Evolutionary conservation across 2,329 filamentous ascomycete genomes (phyloP), one percentile per base, ranked within the genome.

Genomic region (Fonsecaea monophora): DNA sequence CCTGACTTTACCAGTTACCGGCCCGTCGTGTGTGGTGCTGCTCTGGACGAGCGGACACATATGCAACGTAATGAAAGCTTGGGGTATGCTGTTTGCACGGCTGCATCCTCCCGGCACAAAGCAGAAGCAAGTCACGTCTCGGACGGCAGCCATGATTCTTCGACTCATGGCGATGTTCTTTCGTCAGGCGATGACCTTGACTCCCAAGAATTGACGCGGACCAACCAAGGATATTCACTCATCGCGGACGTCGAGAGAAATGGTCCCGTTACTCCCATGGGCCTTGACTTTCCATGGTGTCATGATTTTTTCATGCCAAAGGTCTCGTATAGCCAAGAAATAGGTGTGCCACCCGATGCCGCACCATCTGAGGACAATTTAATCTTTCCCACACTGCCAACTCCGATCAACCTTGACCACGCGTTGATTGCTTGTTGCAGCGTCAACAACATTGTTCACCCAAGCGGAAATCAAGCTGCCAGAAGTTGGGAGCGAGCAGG

Each of bases 1-100:
- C 60, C 65, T 10, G 65, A 63, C 50, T 67, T 64, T 42, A 59
- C 50, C 13, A 67, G 55, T 13, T 64, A 60, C 25, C 65, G 53
- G 8, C 34, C 59, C 10, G 7, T 53, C 8, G 10, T 32, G 18
- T 6, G 13, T 12, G 10, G 37, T 40, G 21, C 25, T 18, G 9
- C 34, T 50, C 60, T n/a, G 57, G 10, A 12, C 18, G 25, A 34
- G 37, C 57, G 21, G 8, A 13, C 57, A 15, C 2, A 21, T 18
- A 6, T 50, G 40, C 32, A 53, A n/a, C 42, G 59, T 12, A 32
- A 30, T 4, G 59, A 48, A 32, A 61, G 59, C 32, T 21, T 61
- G 34, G 48, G 59, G 3, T 38, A 54, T 15, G 32, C 59, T 5
- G 10, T 61, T 38, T 53, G 48, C 30, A 34, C 45, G 8, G 42